Base-by-base conservation (phyloP, 2,329 filamentous ascomycete genomes). In the Colletotrichum sp. region DNA sequence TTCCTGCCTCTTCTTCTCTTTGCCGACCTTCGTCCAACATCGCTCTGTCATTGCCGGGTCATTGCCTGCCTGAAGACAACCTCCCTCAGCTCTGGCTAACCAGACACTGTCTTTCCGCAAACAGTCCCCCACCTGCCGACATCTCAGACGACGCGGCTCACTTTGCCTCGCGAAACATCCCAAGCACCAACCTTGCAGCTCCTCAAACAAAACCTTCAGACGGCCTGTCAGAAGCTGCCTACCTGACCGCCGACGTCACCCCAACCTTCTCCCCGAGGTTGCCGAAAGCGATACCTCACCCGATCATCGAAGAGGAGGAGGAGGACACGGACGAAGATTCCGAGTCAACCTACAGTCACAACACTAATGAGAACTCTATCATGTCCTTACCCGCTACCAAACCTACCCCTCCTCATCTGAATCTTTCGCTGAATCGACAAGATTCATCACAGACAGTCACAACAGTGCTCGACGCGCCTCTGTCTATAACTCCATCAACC, bases 341-440 rank as follows among this genome's bases (percentile, higher is more conserved):
- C 68, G 81, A 84, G 70, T 77, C 78, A 67, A 69, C 66, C 55
- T 78, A 75, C 80, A 81, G 81, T 80, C 81, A 80, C 80, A 84
- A 84, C 82, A 81, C 81, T 82, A 84, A 85, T 82, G 81, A 80
- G 80, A 82, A 81, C 80, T 80, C 81, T 79, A 83, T 83, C 81
- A 88, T 90, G 85, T 89, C 89, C 80, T 85, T 90, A 81, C 86
- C 87, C 80, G 83, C 86, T 66, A 86, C 88, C 60, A 91, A 89
- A 81, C 82, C 86, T 66, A 85, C 87, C 75, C 90, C 89, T 80
- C 89, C 88, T 76, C 89, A 91, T 78, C 86, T 92, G 57, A 88
- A 85, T 78, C 86, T 92, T 76, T 86, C 86, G 77, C 84, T 84
- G 75, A 78, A 79, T 62, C 78, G 78, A 73, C 68, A 76, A 34